Conservation (phyloP, 108 stramenopile genomes). For the Stephanodiscus triporus region DNA sequence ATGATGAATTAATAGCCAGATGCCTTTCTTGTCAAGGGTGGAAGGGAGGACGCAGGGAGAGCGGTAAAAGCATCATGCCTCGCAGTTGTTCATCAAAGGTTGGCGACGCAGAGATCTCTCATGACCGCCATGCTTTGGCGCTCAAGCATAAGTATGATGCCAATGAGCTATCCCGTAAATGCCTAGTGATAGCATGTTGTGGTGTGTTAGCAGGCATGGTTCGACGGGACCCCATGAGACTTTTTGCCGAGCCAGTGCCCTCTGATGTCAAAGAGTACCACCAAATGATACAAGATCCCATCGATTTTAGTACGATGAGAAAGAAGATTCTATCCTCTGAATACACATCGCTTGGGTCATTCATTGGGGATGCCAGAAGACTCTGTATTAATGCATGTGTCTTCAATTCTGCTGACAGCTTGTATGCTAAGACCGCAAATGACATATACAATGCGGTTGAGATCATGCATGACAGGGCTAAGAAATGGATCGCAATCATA, state of each 20-base stretch:
- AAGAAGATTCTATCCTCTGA: slow-evolving; percentile 57
- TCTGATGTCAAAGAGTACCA: slow-evolving; percentile 63
- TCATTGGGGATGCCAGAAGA: slow-evolving; percentile 64
- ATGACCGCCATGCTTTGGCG: slow-evolving; percentile 37
- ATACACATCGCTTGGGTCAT: slow-evolving; percentile 73
- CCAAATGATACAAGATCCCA: slow-evolving; percentile 68
- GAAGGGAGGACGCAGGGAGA: slow-evolving; percentile 16
- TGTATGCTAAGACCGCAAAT: slow-evolving; percentile 76
- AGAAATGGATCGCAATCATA: slow-evolving; percentile 68
- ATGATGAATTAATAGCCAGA: slow-evolving; percentile 11
- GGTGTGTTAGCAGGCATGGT: slow-evolving; percentile 73
- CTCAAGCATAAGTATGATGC: slow-evolving; percentile 64
- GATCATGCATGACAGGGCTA: slow-evolving; percentile 70
- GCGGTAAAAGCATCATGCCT: slow-evolving; percentile 1
- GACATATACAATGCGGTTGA: slow-evolving; percentile 62
- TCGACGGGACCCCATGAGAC: slow-evolving; percentile 75
- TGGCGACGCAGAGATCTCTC: slow-evolving; percentile 1
- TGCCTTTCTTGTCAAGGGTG: slow-evolving; percentile 16
- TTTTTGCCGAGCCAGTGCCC: slow-evolving; percentile 81
- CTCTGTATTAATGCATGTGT: slow-evolving; percentile 76
- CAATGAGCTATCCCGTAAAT: slow-evolving; percentile 58
- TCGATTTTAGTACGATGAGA: slow-evolving; percentile 76
- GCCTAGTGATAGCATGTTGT: slow-evolving; percentile 62
- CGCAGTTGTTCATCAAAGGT: slow-evolving; percentile 20
- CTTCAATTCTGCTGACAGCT: slow-evolving; percentile 78